phyloP scores from a whole-genome alignment of 352 stramenopile species.

The Pythium rhizo-oryzae region DNA sequence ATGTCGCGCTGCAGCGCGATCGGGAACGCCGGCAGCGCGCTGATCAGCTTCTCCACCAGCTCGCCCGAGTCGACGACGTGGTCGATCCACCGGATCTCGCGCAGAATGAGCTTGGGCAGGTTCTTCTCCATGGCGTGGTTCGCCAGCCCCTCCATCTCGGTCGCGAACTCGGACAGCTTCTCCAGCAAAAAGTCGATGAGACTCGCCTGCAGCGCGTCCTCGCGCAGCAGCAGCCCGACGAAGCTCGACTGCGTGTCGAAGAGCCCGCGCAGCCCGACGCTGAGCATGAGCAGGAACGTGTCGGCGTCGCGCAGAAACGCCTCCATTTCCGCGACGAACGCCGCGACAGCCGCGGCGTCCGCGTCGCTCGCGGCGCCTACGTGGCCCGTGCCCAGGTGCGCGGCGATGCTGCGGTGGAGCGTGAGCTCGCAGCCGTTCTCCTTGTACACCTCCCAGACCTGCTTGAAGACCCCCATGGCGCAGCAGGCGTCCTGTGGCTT shows the following conservation, averaged over 20 bases:
- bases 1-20: conserved; percentile 55
- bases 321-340: conserved; percentile 46
- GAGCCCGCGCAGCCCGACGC: conserved; percentile 41
- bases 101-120: conserved; percentile 62
- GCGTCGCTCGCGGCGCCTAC: conserved; percentile 22
- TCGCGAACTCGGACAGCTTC: conserved; percentile 52
- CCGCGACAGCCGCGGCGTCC: conserved; percentile 26
- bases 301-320: conserved; percentile 37
- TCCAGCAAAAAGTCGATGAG: conserved; percentile 58
- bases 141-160: conserved; percentile 31
- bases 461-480: conserved; percentile 40
- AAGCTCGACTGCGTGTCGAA: conserved; percentile 59
- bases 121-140: conserved; percentile 45
- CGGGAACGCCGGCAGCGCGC: conserved; percentile 46
- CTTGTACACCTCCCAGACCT: conserved; percentile 53
- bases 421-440: conserved; percentile 42
- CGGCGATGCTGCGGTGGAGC: conserved; percentile 38
- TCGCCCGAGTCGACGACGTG: conserved; percentile 47
- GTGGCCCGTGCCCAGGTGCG: conserved; percentile 25
- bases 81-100: conserved; percentile 68
- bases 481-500: background rate
- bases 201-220: conserved; percentile 47
- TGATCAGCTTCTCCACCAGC: conserved; percentile 55
- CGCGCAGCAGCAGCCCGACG: conserved; percentile 50
- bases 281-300: conserved; percentile 52